Base-by-base conservation (phyloP, 2,329 filamentous ascomycete genomes). In the Talaromyces sp. region DNA sequence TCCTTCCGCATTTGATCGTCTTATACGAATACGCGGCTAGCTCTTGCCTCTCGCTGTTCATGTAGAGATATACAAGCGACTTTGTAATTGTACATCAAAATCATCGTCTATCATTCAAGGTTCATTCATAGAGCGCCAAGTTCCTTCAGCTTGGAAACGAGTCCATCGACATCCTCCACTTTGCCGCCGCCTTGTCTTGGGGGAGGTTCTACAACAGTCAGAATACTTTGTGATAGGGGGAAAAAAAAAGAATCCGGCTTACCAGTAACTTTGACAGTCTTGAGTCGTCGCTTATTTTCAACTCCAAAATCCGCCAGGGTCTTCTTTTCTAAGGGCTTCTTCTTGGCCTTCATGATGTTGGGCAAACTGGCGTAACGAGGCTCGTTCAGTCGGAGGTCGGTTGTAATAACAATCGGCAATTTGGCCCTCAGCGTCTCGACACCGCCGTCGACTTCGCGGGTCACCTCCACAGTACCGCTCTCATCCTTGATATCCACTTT, bases 311-410 rank as follows among this genome's bases (percentile, higher is more conserved):
- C 95, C 65, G 83, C 85, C 77, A 97, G 78, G 70, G 86, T 92
- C 85, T 92, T 90, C 90, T 97, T 98, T 74, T 95, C 92, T 72
- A 99, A 75, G 75, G 91, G 91, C 90, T 99, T 99, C 91, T 98
- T 99, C 90, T 99, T 99, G 62, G 95, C 95, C 89, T 98, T 99
- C 95, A 99, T 99, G 70, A 99, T 98, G 77, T 98, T 98, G 60
- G 93, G 94, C 86, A 99, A 79, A 79, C 88, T 97, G 24, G 94
- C 95, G 78, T 97, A 99, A 69, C 95, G 84, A 66, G 95, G 95
- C 86, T 96, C 92, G 76, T 99, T 99, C 77, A 99, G 82, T 61
- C 95, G 83, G 81, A 99, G 79, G 82, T 99, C 95, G 67, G 95
- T 97, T 67, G 95, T 99, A 72, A 99, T 91, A 61, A 99, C 83